These are phyloP conservation scores for Panicum hallii DNA, from an alignment of 202 grass and related monocot species.

Conservation along the genomic window DNA sequence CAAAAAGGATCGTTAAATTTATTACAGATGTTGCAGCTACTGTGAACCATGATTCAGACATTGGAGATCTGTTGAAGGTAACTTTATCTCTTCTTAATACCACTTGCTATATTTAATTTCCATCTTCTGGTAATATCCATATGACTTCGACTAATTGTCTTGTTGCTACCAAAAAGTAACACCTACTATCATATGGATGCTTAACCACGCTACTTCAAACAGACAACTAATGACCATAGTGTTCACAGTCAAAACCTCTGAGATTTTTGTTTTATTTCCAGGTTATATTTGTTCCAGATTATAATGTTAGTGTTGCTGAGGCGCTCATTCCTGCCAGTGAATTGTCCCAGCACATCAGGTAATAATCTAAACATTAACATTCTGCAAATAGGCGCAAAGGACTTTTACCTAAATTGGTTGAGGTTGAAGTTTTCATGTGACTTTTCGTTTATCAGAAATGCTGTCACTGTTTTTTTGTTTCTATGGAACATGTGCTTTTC, in stretches of 20 bases:
- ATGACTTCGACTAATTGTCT: conserved; percentile 28
- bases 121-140: conserved; percentile 16
- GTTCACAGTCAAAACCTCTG: conserved; percentile 30
- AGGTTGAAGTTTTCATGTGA: conserved; percentile 6
- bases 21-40: conserved; percentile 93
- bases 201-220: conserved; percentile 23
- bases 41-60: conserved; percentile 91
- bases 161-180: conserved; percentile 3
- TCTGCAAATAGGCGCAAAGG: conserved; percentile 26
- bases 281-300: conserved; percentile 97
- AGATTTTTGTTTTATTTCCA: conserved; percentile 63
- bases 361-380: conserved; percentile 19
- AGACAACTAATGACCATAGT: conserved; percentile 8
- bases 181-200: not conserved
- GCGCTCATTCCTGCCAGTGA: conserved; percentile 93
- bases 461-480: conserved; percentile 12
- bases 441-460: conserved; percentile 29
- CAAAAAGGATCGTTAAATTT: conserved; percentile 99
- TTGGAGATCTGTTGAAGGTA: conserved; percentile 99
- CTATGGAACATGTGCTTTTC: not conserved
- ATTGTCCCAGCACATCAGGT: conserved; percentile 99
- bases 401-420: not conserved
- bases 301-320: conserved; percentile 98
- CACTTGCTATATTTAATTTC: conserved; percentile 16
- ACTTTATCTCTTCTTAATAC: not conserved